Evolutionary conservation across 164 flowering plant genomes (phyloP).

Genomic region (Kalanchoe fedtschenkoi): DNA sequence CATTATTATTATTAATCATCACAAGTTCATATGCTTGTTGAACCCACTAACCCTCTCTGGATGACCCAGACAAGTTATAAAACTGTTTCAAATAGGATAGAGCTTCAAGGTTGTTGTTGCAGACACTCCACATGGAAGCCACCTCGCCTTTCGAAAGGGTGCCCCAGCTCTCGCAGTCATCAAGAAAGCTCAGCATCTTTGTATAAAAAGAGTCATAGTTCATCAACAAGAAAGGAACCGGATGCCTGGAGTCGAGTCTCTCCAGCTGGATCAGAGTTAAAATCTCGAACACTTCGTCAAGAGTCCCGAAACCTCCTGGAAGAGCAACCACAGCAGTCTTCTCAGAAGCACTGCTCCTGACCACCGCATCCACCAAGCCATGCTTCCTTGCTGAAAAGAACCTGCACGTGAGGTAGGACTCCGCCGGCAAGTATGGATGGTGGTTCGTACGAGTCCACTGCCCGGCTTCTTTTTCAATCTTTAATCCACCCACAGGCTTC

Average conservation of each 20-base stretch:
- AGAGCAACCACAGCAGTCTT: slow-evolving; percentile 74
- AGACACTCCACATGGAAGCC: slow-evolving; percentile 65
- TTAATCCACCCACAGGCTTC: slow-evolving; percentile 82
- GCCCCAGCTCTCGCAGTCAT: slow-evolving; percentile 59
- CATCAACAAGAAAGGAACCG: slow-evolving; percentile 80
- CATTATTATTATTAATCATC: too few relatives aligned
- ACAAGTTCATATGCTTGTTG: too few relatives aligned
- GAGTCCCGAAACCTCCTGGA: slow-evolving; percentile 91
- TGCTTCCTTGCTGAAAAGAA: slow-evolving; percentile 96
- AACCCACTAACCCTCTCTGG: too few relatives aligned
- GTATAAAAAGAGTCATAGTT: slow-evolving; percentile 81
- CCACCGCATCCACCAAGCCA: slow-evolving; percentile 82
- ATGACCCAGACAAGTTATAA: slow-evolving; percentile 36
- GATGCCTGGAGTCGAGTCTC: slow-evolving; percentile 70
- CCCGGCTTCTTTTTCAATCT: slow-evolving; percentile 81
- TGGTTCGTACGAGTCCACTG: slow-evolving; percentile 74
- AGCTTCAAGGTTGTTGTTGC: slow-evolving; percentile 58
- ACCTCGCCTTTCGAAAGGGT: slow-evolving; percentile 60
- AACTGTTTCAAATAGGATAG: slow-evolving; percentile 54
- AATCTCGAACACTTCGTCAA: slow-evolving; percentile 86
- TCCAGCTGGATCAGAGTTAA: slow-evolving; percentile 70
- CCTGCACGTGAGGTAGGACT: slow-evolving; percentile 85
- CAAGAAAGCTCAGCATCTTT: slow-evolving; percentile 65
- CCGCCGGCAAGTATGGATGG: slow-evolving; percentile 77
- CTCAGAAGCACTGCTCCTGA: slow-evolving; percentile 44